Percentiles rank a stretch among this genome's conserved stretches.
These are phyloP conservation scores for Comarum palustre DNA, from an alignment of 306 rosid genomes.

Conservation along the genomic window DNA sequence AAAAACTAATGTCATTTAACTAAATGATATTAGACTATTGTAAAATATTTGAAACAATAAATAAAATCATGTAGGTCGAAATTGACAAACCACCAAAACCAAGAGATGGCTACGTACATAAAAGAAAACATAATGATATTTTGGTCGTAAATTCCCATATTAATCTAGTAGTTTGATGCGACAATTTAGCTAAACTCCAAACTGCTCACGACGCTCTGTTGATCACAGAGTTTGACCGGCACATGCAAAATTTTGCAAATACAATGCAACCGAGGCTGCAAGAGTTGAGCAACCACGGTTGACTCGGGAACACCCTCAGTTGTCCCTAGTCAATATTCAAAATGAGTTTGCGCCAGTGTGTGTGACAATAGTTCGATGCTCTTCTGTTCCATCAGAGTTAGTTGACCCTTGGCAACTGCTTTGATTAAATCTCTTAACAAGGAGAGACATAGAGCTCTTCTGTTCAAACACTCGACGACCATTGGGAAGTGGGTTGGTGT, in stretches of 20 bases:
- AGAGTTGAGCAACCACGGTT: background rate
- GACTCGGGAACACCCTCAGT: background rate
- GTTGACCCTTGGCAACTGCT: background rate
- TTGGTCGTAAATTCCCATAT: no score
- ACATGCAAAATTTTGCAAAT: background rate
- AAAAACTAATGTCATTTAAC: no score
- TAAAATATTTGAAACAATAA: no score
- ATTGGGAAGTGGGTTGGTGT: background rate
- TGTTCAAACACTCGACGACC: conserved; percentile 1
- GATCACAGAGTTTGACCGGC: background rate
- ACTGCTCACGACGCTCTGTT: background rate
- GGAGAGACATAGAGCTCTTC: background rate
- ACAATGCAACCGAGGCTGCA: background rate
- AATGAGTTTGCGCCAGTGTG: background rate
- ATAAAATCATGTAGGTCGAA: no score
- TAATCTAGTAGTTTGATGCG: no score
- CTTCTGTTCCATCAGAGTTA: background rate
- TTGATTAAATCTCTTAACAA: background rate
- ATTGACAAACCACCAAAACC: no score
- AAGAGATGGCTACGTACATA: no score
- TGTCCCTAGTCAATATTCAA: background rate
- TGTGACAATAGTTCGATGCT: background rate
- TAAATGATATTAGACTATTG: no score
- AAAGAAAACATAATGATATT: no score
- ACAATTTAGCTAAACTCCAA: no score